Conservation (phyloP, 108 stramenopile genomes). For the Cyclotella choctawhatcheeana region DNA sequence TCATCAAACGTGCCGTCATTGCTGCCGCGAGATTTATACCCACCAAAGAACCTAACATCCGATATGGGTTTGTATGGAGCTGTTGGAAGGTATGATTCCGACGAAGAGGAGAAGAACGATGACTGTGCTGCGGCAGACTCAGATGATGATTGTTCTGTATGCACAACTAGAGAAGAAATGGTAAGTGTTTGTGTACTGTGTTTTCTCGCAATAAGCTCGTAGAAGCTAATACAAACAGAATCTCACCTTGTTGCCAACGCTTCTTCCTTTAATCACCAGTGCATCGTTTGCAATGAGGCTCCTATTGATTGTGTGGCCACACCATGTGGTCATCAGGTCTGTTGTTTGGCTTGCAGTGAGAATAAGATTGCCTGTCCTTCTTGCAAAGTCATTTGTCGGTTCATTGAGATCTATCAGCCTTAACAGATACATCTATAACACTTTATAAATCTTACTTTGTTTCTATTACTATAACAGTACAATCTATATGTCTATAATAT, state of each 20-base stretch:
- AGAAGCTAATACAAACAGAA: too few species aligned
- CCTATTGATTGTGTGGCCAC: slow-evolving; percentile 76
- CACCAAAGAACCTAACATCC: background rate
- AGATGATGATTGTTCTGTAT: slow-evolving; percentile 30
- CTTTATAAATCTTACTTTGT: too few species aligned
- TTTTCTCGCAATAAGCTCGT: too few species aligned
- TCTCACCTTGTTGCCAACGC: too few species aligned
- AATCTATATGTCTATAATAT: too few species aligned
- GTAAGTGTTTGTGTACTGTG: slow-evolving; percentile 7
- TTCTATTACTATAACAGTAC: too few species aligned
- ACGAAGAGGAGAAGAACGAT: slow-evolving; percentile 15
- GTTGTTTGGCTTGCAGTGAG: slow-evolving; percentile 66
- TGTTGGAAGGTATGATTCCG: slow-evolving; percentile 3
- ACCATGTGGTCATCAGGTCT: slow-evolving; percentile 86
- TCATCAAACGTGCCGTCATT: background rate
- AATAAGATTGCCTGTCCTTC: slow-evolving; percentile 65
- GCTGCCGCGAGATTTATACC: slow-evolving; percentile 6
- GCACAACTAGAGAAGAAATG: slow-evolving; percentile 38
- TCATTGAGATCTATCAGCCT: slow-evolving; percentile 75
- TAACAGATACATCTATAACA: too few species aligned
- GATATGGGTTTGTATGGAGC: background rate
- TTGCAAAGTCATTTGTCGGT: slow-evolving; percentile 61
- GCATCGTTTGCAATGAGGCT: slow-evolving; percentile 71
- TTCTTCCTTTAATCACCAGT: slow-evolving; percentile 45
- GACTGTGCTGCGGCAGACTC: slow-evolving; percentile 6